Evolutionary conservation across 345 rosid genomes (phyloP).

Genomic region (Corymbia maculata): DNA sequence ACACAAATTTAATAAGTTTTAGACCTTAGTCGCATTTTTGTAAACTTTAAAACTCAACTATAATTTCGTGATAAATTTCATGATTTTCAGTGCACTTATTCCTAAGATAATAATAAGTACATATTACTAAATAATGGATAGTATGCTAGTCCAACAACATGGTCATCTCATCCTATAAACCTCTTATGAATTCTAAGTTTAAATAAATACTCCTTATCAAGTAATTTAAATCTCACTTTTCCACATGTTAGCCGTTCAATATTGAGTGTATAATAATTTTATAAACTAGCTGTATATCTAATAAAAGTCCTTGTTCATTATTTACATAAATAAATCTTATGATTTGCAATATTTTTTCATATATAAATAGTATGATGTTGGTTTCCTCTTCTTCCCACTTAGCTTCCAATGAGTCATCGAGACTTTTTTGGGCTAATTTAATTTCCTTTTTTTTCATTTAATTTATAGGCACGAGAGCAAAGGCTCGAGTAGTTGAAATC

Average conservation of each 20-base stretch:
- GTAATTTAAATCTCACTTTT: neutral
- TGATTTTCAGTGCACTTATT: neutral
- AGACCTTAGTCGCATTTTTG: fast-evolving
- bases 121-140: neutral
- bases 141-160: neutral
- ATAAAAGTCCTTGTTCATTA: neutral
- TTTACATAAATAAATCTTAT: neutral
- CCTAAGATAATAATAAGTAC: neutral
- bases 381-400: neutral
- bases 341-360: neutral
- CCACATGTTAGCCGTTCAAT: neutral
- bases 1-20: neutral
- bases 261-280: neutral
- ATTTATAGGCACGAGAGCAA: neutral
- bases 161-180: neutral
- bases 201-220: neutral
- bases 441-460: neutral
- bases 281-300: neutral
- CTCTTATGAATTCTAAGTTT: neutral
- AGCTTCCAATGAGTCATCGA: neutral
- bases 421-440: neutral
- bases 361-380: neutral
- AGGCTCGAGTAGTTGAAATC: neutral
- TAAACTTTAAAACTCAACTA: fast-evolving
- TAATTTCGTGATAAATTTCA: fast-evolving